These are phyloP conservation scores for Herpetomonas tarakana DNA, from an alignment of 208 protist genomes.

Conservation along the genomic window DNA sequence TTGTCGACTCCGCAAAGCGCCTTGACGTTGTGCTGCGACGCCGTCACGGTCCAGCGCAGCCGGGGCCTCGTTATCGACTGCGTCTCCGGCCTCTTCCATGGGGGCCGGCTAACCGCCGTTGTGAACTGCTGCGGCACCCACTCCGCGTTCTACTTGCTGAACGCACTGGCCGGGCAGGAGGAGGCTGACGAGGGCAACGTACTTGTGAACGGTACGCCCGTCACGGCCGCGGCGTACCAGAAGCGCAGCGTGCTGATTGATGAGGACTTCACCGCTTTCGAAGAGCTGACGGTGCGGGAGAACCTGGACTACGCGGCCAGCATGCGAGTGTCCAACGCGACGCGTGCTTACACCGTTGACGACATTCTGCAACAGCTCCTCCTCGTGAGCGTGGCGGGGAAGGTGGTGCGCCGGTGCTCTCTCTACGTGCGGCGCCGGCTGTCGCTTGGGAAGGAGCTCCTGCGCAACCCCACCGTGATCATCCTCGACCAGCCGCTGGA, in stretches of 20 bases:
- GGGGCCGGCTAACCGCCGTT: slow-evolving; percentile 59
- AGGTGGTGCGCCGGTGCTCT: slow-evolving; percentile 32
- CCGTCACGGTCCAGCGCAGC: slow-evolving; percentile 24
- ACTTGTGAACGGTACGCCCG: slow-evolving; percentile 52
- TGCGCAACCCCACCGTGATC: slow-evolving; percentile 52
- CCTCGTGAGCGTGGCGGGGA: slow-evolving; percentile 19
- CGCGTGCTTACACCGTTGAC: slow-evolving; percentile 31
- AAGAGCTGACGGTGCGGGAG: slow-evolving; percentile 47
- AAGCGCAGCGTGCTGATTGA: slow-evolving; percentile 25
- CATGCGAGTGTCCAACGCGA: slow-evolving; percentile 38
- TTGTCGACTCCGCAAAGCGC: neutral
- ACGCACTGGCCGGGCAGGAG: slow-evolving; percentile 32
- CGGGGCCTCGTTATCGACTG: slow-evolving; percentile 31
- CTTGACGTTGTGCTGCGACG: slow-evolving; percentile 40
- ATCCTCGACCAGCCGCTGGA: slow-evolving; percentile 47
- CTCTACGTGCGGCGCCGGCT: slow-evolving; percentile 50
- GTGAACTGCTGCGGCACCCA: slow-evolving; percentile 52
- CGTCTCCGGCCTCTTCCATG: slow-evolving; percentile 34
- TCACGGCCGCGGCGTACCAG: slow-evolving; percentile 41
- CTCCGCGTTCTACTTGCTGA: slow-evolving; percentile 36
- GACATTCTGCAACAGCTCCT: slow-evolving; percentile 42
- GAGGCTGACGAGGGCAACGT: slow-evolving; percentile 31
- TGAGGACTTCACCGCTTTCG: slow-evolving; percentile 28
- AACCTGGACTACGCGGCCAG: slow-evolving; percentile 49
- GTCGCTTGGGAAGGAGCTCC: slow-evolving; percentile 48